phyloP scores from a whole-genome alignment of 768 basidiomycete genomes.

The Phanerochaete sordida region DNA sequence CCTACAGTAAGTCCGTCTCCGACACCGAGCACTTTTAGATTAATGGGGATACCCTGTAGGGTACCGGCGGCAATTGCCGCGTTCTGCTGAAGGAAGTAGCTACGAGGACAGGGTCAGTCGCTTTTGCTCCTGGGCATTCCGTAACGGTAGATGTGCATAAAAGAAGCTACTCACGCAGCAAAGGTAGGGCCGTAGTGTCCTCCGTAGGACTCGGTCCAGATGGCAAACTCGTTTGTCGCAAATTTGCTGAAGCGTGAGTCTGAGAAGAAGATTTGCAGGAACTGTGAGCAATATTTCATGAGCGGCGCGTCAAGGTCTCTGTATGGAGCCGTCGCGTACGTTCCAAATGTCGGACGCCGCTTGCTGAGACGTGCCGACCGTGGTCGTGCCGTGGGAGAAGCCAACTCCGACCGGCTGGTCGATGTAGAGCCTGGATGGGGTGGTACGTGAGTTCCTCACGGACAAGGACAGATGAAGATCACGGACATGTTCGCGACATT shows the following conservation, averaged over 20 bases:
- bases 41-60: slow-evolving; percentile 44
- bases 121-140: not conserved
- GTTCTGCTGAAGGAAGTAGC: slow-evolving; percentile 57
- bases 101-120: slow-evolving; percentile 1
- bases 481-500: slow-evolving; percentile 40
- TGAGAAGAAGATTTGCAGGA: slow-evolving; percentile 59
- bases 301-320: not conserved
- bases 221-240: slow-evolving; percentile 41
- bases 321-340: slow-evolving; percentile 5
- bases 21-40: slow-evolving; percentile 60
- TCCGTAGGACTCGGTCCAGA: slow-evolving; percentile 61
- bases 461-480: not conserved
- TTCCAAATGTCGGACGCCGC: slow-evolving; percentile 59
- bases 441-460: not conserved
- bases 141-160: no score
- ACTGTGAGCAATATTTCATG: slow-evolving; percentile 18
- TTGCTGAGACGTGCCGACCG: slow-evolving; percentile 46
- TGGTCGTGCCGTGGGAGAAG: slow-evolving; percentile 53
- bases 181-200: slow-evolving; percentile 39
- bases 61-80: slow-evolving; percentile 47
- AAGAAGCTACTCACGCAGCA: slow-evolving; percentile 22
- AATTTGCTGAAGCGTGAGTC: slow-evolving; percentile 52
- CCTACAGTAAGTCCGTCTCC: slow-evolving; percentile 60
- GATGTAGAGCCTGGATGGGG: slow-evolving; percentile 42
- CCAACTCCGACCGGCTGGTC: slow-evolving; percentile 63